Percentiles rank a stretch among this genome's conserved stretches.
Conservation (phyloP, 2,329 filamentous ascomycete species). For the Xylariaceae sp. region DNA sequence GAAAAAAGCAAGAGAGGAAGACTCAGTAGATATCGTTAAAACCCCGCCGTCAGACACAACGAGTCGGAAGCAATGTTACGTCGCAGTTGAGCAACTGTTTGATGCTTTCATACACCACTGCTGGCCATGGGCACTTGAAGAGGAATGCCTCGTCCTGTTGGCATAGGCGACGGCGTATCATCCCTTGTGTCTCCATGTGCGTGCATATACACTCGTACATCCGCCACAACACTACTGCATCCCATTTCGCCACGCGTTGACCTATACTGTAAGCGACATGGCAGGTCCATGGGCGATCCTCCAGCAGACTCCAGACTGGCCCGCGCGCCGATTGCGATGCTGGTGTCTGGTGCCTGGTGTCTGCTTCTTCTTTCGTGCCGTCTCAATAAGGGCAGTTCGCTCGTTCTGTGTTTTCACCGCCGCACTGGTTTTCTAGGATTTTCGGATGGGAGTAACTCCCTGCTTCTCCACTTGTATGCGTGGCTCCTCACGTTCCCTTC, state of each 20-base stretch:
- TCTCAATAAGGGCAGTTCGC: slow-evolving; percentile 25
- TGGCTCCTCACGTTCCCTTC: slow-evolving; percentile 33
- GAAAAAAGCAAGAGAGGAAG: too few species aligned
- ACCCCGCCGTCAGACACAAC: slow-evolving; percentile 19
- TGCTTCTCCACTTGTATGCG: slow-evolving; percentile 28
- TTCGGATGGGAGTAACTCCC: slow-evolving; percentile 12
- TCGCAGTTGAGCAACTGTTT: slow-evolving; percentile 23
- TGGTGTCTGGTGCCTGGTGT: neutral
- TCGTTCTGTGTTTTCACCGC: slow-evolving; percentile 27
- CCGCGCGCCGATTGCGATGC: slow-evolving; percentile 23
- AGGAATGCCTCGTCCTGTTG: slow-evolving; percentile 26
- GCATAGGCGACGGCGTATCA: slow-evolving; percentile 28
- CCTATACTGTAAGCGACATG: slow-evolving; percentile 15
- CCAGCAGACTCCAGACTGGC: slow-evolving; percentile 10
- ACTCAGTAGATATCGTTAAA: slow-evolving; percentile 19
- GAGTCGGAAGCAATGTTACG: slow-evolving; percentile 22
- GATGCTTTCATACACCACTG: slow-evolving; percentile 10
- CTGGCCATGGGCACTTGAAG: neutral
- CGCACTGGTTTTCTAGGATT: slow-evolving; percentile 12
- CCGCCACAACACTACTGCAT: slow-evolving; percentile 35
- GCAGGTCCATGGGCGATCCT: slow-evolving; percentile 1
- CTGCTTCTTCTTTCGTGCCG: slow-evolving; percentile 20
- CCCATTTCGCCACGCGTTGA: slow-evolving; percentile 30
- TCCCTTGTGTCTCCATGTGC: slow-evolving; percentile 22
- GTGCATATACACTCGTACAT: slow-evolving; percentile 18